Evolutionary conservation across 2,329 filamentous ascomycete genomes (phyloP).

Genomic region (Colletotrichum sp.): DNA sequence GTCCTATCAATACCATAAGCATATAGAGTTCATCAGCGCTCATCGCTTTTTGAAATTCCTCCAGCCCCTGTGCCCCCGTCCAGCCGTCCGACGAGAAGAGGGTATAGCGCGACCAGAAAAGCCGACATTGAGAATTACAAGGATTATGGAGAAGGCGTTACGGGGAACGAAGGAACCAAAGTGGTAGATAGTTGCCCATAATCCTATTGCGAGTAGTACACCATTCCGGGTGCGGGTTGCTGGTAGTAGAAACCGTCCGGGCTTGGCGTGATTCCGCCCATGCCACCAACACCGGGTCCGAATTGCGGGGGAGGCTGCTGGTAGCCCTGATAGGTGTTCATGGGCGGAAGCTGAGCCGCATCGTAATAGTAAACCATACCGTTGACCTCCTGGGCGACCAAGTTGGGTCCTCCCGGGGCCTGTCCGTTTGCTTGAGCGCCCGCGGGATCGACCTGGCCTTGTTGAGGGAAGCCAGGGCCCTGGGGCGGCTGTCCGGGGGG

Average conservation of each 20-base stretch:
- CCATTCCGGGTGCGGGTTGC: slow-evolving; percentile 57
- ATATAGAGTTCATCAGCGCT: slow-evolving; percentile 5
- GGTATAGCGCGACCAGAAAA: slow-evolving; percentile 4
- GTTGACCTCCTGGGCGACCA: slow-evolving; percentile 85
- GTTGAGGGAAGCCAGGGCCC: slow-evolving; percentile 45
- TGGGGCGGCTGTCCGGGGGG: slow-evolving; percentile 55
- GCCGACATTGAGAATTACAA: slow-evolving; percentile 34
- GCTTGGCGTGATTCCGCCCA: slow-evolving; percentile 77
- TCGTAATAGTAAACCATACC: slow-evolving; percentile 98
- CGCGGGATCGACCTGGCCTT: slow-evolving; percentile 42
- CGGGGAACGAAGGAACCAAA: slow-evolving; percentile 2
- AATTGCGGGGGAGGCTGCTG: slow-evolving; percentile 29
- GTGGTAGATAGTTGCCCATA: slow-evolving; percentile 16
- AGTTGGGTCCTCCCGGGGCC: slow-evolving; percentile 52
- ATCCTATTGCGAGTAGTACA: slow-evolving; percentile 66
- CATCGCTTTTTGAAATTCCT: slow-evolving; percentile 18
- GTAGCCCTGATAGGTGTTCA: slow-evolving; percentile 59
- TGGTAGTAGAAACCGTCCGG: slow-evolving; percentile 75
- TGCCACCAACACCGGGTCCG: slow-evolving; percentile 62
- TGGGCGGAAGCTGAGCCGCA: slow-evolving; percentile 67
- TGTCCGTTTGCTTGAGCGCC: slow-evolving; percentile 42
- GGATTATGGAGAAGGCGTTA: slow-evolving; percentile 28
- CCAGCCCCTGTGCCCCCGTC: slow-evolving; percentile 10
- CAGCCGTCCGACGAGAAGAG: slow-evolving; percentile 18
- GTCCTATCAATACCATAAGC: slow-evolving; percentile 17